Base-by-base conservation (phyloP, 257 asterid genomes). In the Thymus quinquecostatus region DNA sequence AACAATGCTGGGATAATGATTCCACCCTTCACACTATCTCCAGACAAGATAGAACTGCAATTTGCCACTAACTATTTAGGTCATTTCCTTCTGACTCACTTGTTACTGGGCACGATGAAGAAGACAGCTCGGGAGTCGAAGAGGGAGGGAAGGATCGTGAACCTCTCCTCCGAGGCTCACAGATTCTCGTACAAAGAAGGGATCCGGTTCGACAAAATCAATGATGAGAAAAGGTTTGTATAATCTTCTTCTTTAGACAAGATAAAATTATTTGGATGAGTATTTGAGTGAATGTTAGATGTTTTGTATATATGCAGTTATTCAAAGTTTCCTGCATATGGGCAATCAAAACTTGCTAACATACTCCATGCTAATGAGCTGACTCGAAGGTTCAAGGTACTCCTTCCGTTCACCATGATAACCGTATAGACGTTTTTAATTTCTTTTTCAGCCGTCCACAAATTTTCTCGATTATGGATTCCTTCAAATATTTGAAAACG, bases 1-100 rank as follows among this genome's bases (percentile, higher is more conserved):
- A 93, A 91, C 60, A 93, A 93, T 80, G 98, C 96, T 65, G 98
- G 98, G 68, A 47, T 91, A 29, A 86, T 93, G 97, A 87, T 82
- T 13, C 74, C 87, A 12, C 91, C 97, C 1, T 93, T 83, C 83
- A 67, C 40, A 83, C 91, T 93, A 66, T 86, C 97, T 40, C 75
- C 85, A 77, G 97, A 93, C 87, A 80, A 85, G 57, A 78, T 93
- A 36, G 98, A 93, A 81, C 64, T 87, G 60, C 96, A 93, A 78
- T 93, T 93, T 63, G 98, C 96, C 72, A 93, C 95, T 14, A 93
- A 93, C 72, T 82, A 93, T 76, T 68, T 91, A 74, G 98, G 98
- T 59, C 98, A 93, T 81, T 93, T 93, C 79, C 96, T 94, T 71
- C 79, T 94, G 10, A 75, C 92, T n/a, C 70, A 82, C 78, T 67